Base-by-base conservation (phyloP, 1,284 basidiomycete genomes). In the Ganoderma meredithae region DNA sequence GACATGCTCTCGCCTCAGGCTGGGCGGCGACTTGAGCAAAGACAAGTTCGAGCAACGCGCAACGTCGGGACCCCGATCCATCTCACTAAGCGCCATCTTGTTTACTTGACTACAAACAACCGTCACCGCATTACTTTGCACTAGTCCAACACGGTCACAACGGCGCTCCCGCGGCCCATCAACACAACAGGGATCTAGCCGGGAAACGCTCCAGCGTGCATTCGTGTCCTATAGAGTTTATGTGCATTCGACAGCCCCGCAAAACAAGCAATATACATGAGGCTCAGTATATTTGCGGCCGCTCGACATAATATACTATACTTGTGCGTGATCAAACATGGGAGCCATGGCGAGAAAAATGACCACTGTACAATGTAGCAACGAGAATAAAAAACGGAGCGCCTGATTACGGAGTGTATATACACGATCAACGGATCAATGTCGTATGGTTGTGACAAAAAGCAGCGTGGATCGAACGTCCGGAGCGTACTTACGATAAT, bases 341-440 rank as follows among this genome's bases (percentile, higher is more conserved):
- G 59, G 47, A 19, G 47, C 58, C 56, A 62, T 52, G 47, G 22
- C 62, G 62, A 64, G 62, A 60, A 44, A 43, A 33, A 60, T 52
- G 49, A 65, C 39, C 36, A 60, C 65, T 70, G 66, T 72, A 70
- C 71, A 69, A 68, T 69, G 71, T 70, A 72, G 71, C 71, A 72
- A 69, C 40, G 65, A 63, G 66, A 62, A 59, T 43, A 49, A 47
- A 56, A 63, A 55, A 62, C 36, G 52, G 25, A 52, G 65, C 65
- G 56, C 71, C 62, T 60, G 56, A 70, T 70, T 70, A 72, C 60
- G 67, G 62, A 60, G 62, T 69, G 71, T 72, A 72, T 69, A 67
- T 72, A 70, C 71, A 72, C 63, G 63, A 52, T 69, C 65, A 53
- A 61, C 59, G 63, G 63, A 52, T 69, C 65, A 53, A 61, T 62